These are phyloP conservation scores for Pisolithus marmoratus DNA, from an alignment of 768 basidiomycete species.

Conservation along the genomic window DNA sequence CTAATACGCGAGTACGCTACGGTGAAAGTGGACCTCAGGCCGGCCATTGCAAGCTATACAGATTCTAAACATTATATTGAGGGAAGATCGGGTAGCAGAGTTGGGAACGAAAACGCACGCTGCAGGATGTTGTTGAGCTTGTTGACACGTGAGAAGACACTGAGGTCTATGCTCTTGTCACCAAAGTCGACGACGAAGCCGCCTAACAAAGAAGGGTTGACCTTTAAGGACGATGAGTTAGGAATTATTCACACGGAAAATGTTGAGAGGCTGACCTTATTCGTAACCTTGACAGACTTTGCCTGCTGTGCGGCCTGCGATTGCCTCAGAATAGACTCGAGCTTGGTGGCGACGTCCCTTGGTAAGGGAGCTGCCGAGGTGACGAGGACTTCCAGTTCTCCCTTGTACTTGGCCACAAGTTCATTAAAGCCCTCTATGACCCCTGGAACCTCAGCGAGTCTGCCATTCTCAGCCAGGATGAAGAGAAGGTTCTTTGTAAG, in stretches of 20 bases:
- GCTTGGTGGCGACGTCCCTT: slow-evolving; percentile 64
- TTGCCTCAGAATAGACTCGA: slow-evolving; percentile 83
- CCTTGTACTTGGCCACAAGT: slow-evolving; percentile 83
- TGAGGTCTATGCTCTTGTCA: slow-evolving; percentile 96
- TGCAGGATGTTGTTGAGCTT: slow-evolving; percentile 88
- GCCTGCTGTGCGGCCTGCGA: slow-evolving; percentile 81
- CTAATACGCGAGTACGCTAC: too few species aligned
- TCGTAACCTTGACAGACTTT: slow-evolving; percentile 82
- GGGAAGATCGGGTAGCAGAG: background rate
- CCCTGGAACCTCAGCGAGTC: slow-evolving; percentile 75
- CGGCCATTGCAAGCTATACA: slow-evolving; percentile 11
- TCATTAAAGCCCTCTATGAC: slow-evolving; percentile 91
- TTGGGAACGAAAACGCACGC: slow-evolving; percentile 43
- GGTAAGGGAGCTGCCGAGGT: slow-evolving; percentile 82
- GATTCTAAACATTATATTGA: slow-evolving; percentile 18
- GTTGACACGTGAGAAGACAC: slow-evolving; percentile 88
- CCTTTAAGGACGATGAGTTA: slow-evolving; percentile 41
- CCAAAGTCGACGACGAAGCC: slow-evolving; percentile 96
- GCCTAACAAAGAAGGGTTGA: slow-evolving; percentile 88
- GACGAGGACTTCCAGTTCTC: slow-evolving; percentile 89
- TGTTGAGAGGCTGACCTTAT: slow-evolving; percentile 62
- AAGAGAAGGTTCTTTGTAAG: slow-evolving; percentile 88
- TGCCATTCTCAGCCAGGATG: slow-evolving; percentile 90
- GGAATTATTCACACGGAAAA: background rate
- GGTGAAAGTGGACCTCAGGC: too few species aligned